phyloP scores from a whole-genome alignment of 345 rosid genomes.

The Jatropha curcas region DNA sequence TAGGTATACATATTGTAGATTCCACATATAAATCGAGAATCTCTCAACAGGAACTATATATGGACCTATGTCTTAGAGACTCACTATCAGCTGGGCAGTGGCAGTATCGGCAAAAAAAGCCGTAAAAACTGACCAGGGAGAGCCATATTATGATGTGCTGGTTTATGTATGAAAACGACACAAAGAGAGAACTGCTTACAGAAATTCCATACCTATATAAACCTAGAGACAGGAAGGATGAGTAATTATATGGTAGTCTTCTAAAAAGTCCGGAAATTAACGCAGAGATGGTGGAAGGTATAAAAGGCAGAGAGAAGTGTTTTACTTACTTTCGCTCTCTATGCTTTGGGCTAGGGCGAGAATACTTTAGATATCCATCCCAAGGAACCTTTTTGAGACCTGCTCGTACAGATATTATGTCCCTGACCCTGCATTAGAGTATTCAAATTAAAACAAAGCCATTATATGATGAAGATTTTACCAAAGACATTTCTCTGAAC shows the following conservation, averaged over 20 bases:
- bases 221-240: no score
- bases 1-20: background rate
- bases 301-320: no score
- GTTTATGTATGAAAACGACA: background rate
- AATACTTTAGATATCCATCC: constrained; percentile 97
- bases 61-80: background rate
- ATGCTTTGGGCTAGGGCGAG: constrained; percentile 95
- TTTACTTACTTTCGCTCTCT: constrained; percentile 87
- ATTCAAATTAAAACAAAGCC: constrained; percentile 10
- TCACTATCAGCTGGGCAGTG: background rate
- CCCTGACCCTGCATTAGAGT: constrained; percentile 66
- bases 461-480: background rate
- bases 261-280: no score
- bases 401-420: constrained; percentile 85
- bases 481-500: background rate
- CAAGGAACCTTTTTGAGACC: constrained; percentile 96
- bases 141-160: background rate
- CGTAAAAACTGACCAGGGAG: background rate
- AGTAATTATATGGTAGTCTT: background rate
- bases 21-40: background rate
- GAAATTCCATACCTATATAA: background rate
- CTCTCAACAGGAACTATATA: background rate
- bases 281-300: background rate
- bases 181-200: no score
- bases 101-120: background rate